Evolutionary conservation across 306 rosid species (phyloP).

Genomic region (Cicer yamashitae): DNA sequence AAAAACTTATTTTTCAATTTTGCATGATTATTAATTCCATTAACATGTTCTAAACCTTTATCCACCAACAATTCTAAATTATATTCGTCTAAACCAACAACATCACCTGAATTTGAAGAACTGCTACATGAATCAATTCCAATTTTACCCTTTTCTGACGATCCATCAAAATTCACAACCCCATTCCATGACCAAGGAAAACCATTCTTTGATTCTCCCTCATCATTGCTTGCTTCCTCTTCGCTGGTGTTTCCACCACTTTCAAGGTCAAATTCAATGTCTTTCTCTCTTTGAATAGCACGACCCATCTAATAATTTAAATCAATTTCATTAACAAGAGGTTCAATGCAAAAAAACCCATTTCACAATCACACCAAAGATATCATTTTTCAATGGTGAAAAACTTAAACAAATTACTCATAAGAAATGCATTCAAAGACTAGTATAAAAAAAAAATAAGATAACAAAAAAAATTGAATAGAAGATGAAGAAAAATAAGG

Average conservation of each 20-base stretch:
- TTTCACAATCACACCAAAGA: constrained; percentile 32
- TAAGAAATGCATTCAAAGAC: constrained; percentile 27
- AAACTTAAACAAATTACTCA: constrained; percentile 11
- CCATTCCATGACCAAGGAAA: constrained; percentile 55
- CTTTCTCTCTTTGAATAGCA: constrained; percentile 48
- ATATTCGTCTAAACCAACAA: constrained; percentile 37
- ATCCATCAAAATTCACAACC: constrained; percentile 54
- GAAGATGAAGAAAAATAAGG: not conserved
- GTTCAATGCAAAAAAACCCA: constrained; percentile 14
- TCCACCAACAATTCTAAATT: constrained; percentile 52
- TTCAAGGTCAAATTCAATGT: constrained; percentile 59
- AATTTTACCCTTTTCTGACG: constrained; percentile 51
- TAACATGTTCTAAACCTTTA: constrained; percentile 44
- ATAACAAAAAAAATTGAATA: not conserved
- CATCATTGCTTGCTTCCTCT: constrained; percentile 62
- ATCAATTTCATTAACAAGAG: constrained; percentile 43
- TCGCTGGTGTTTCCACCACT: constrained; percentile 65
- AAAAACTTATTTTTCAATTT: constrained; percentile 46
- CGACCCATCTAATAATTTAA: constrained; percentile 50
- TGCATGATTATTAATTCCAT: constrained; percentile 27
- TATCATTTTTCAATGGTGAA: not conserved
- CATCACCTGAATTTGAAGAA: constrained; percentile 48
- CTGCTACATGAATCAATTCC: constrained; percentile 53
- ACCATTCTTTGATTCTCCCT: constrained; percentile 50
- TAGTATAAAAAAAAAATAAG: not conserved